A percentile compares a stretch with the other conserved stretches of the same genome.
phyloP scores from a whole-genome alignment of 169 alveolate species.

The Eimeria falciformis region DNA sequence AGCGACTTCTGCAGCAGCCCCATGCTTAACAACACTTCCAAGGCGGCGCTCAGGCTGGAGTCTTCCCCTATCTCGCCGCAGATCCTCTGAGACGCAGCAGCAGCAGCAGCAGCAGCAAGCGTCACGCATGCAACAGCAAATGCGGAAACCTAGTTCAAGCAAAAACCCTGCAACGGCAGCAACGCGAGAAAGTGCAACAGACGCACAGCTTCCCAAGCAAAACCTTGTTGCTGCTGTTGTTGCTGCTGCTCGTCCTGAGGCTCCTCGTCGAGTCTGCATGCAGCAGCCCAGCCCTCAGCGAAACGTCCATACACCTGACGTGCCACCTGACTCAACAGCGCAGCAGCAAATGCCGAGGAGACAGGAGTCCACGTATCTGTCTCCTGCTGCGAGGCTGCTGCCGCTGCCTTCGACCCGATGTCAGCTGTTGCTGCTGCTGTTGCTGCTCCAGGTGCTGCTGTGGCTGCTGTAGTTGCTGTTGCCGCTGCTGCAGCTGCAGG shows the following conservation, averaged over 20 bases:
- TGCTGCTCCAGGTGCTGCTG: neutral
- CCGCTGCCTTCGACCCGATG: neutral
- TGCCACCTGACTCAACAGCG: neutral
- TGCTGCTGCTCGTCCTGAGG: slow-evolving; percentile 9
- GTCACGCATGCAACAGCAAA: neutral
- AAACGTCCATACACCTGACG: slow-evolving; percentile 38
- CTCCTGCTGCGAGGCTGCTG: neutral
- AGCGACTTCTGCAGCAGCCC: slow-evolving; percentile 58
- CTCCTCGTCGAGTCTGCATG: slow-evolving; percentile 46
- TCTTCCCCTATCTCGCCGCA: slow-evolving; percentile 2
- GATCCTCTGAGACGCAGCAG: slow-evolving; percentile 26
- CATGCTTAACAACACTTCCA: neutral
- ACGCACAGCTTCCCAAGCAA: slow-evolving; percentile 13
- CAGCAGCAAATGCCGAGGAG: neutral
- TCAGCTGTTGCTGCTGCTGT: neutral
- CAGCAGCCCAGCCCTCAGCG: slow-evolving; percentile 34
- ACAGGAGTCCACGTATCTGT: neutral
- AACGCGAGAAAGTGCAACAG: neutral
- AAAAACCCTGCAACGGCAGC: neutral
- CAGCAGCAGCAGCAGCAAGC: slow-evolving; percentile 46
- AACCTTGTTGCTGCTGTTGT: neutral
- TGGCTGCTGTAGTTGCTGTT: neutral
- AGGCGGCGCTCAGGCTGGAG: slow-evolving; percentile 40
- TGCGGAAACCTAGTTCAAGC: neutral
- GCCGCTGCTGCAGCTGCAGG: neutral